Evolutionary conservation across 371 early-diverging fungal species (phyloP).

Genomic region (Basidiobolus meristosporus): DNA sequence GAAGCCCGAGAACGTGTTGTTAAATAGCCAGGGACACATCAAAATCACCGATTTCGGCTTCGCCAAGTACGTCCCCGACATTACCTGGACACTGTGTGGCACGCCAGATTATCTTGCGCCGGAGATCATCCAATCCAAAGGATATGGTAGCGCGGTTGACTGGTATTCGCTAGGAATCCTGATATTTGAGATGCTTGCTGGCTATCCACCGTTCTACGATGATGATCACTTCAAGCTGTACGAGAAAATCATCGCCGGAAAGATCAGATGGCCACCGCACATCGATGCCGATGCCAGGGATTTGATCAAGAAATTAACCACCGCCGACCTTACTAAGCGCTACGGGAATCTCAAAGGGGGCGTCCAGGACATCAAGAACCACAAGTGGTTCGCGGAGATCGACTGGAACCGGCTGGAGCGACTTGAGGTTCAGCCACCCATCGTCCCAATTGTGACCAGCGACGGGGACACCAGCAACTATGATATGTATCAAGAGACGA

Average conservation of each 20-base stretch:
- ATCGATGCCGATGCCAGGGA: slow-evolving; percentile 83
- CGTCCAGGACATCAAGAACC: slow-evolving; percentile 75
- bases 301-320: slow-evolving; percentile 69
- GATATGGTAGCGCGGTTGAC: slow-evolving; percentile 90
- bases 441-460: slow-evolving; percentile 62
- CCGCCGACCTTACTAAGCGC: slow-evolving; percentile 74
- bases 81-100: slow-evolving; percentile 96
- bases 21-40: slow-evolving; percentile 88
- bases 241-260: slow-evolving; percentile 82
- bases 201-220: slow-evolving; percentile 93
- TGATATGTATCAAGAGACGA: slow-evolving; percentile 78
- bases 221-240: slow-evolving; percentile 88
- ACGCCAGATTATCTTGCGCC: slow-evolving; percentile 98
- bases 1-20: slow-evolving; percentile 85
- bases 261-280: slow-evolving; percentile 71
- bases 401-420: slow-evolving; percentile 69
- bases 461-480: slow-evolving; percentile 92
- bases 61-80: slow-evolving; percentile 85
- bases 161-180: slow-evolving; percentile 94
- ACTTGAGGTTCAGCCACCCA: slow-evolving; percentile 71
- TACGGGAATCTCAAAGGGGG: slow-evolving; percentile 85
- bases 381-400: slow-evolving; percentile 87
- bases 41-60: slow-evolving; percentile 99
- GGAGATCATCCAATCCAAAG: slow-evolving; percentile 89
- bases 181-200: slow-evolving; percentile 85